Conservation (phyloP, 345 rosid species). For the Melastoma malabathricum region DNA sequence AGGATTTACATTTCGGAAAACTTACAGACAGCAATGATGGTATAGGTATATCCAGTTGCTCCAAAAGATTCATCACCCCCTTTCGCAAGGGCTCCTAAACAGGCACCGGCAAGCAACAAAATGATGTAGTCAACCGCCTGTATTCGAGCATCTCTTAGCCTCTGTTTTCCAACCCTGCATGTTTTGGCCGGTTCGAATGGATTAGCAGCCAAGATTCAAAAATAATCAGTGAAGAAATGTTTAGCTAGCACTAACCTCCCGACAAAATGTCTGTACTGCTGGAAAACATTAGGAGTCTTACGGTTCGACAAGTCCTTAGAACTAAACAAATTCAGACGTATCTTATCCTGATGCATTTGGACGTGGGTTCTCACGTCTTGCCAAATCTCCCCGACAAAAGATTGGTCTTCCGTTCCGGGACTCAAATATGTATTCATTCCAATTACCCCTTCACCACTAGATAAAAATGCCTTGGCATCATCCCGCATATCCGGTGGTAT, state of each 20-base stretch:
- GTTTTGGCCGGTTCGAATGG: too few relatives aligned
- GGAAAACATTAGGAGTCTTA: too few relatives aligned
- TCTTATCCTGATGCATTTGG: too few relatives aligned
- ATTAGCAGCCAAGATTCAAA: too few relatives aligned
- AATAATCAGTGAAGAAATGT: too few relatives aligned
- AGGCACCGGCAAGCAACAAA: constrained; percentile 85
- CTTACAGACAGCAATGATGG: constrained; percentile 95
- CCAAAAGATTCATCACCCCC: constrained; percentile 63
- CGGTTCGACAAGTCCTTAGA: too few relatives aligned
- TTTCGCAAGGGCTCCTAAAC: constrained; percentile 65
- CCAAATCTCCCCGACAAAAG: constrained; percentile 17
- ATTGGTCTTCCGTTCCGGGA: constrained; percentile 23
- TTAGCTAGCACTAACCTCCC: too few relatives aligned
- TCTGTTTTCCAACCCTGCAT: constrained; percentile 67
- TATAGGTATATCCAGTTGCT: constrained; percentile 54
- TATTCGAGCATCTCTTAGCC: constrained; percentile 63
- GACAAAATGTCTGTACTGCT: too few relatives aligned
- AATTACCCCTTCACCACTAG: constrained; percentile 11
- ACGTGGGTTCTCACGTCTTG: too few relatives aligned
- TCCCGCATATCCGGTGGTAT: constrained; percentile 60
- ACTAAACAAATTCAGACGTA: too few relatives aligned
- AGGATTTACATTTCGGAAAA: neutral
- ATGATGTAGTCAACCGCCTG: constrained; percentile 81
- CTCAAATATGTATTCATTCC: constrained; percentile 11
- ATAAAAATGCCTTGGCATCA: constrained; percentile 17